Percentiles rank a stretch among this genome's conserved stretches.
Conservation (phyloP, 768 basidiomycete genomes). For the Auriscalpium microsporum region DNA sequence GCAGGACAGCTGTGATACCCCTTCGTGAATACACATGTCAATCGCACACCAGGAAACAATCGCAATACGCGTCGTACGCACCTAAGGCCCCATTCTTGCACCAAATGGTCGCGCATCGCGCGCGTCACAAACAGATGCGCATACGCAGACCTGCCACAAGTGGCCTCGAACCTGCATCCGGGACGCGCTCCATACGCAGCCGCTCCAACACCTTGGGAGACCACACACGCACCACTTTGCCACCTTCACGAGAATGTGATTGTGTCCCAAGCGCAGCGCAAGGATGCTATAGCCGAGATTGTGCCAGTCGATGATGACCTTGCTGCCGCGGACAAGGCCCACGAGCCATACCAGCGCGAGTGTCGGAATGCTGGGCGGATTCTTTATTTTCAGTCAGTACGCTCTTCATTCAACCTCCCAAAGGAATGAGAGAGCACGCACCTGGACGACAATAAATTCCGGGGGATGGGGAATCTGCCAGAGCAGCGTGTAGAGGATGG, state of each 20-base stretch:
- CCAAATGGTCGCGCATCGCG: conserved; percentile 72
- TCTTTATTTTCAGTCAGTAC: conserved; percentile 38
- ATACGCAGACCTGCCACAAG: conserved; percentile 73
- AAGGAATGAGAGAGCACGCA: conserved; percentile 25
- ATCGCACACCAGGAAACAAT: too few relatives aligned
- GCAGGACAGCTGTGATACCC: conserved; percentile 69
- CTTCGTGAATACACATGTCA: conserved; percentile 29
- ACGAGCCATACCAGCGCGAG: conserved; percentile 78
- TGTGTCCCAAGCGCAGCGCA: conserved; percentile 64
- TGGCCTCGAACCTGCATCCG: conserved; percentile 63
- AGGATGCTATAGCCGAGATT: conserved; percentile 94
- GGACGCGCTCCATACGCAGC: background rate
- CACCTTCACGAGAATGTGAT: conserved; percentile 62
- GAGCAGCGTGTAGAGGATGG: conserved; percentile 55
- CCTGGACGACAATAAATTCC: conserved; percentile 86
- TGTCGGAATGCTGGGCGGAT: conserved; percentile 94
- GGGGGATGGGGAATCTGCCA: conserved; percentile 57
- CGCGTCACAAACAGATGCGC: conserved; percentile 91
- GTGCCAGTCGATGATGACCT: conserved; percentile 98
- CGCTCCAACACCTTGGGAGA: conserved; percentile 4
- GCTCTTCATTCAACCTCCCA: too few relatives aligned
- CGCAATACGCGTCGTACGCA: conserved; percentile 29
- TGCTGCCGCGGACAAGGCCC: conserved; percentile 57
- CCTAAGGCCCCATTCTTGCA: conserved; percentile 69
- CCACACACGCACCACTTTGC: conserved; percentile 55